Percentiles rank a stretch among this genome's conserved stretches.
These are phyloP conservation scores for Tylopilus sp. DNA, from an alignment of 768 basidiomycete species.

Conservation along the genomic window DNA sequence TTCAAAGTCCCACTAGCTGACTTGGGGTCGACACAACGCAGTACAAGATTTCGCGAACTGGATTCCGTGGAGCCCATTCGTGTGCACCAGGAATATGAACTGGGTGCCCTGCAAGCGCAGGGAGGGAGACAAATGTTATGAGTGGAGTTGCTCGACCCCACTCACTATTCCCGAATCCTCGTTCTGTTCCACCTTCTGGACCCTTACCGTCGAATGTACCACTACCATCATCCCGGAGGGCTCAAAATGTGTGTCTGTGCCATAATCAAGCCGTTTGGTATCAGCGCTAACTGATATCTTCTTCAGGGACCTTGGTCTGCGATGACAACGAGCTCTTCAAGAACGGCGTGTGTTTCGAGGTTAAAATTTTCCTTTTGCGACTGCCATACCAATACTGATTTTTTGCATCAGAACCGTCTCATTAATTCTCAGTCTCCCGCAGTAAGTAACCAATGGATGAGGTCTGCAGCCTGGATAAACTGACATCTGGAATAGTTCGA, in stretches of 20 bases:
- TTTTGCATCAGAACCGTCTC: background rate
- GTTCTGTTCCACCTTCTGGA: constrained; percentile 3
- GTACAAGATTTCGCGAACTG: constrained; percentile 1
- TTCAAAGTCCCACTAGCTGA: background rate
- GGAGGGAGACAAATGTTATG: background rate
- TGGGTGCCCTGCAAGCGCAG: background rate
- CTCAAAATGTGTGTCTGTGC: constrained; percentile 1
- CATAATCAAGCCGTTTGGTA: background rate
- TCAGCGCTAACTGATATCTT: background rate
- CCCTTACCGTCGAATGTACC: constrained; percentile 11
- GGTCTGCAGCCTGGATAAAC: background rate
- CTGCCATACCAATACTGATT: background rate
- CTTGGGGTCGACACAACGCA: background rate
- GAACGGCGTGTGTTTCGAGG: constrained; percentile 1
- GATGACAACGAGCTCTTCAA: constrained; percentile 6
- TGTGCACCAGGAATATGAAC: background rate
- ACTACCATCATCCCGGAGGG: constrained; percentile 1
- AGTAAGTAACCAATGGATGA: background rate
- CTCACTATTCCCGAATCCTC: constrained; percentile 1
- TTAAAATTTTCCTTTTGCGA: background rate
- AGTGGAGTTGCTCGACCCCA: constrained; percentile 4
- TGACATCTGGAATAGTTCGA: background rate
- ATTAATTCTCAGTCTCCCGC: background rate
- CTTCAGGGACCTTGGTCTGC: constrained; percentile 6
- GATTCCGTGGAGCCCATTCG: background rate